Evolutionary conservation across 805 yeast species (phyloP).

Genomic region (Yarrowia keelungensis): DNA sequence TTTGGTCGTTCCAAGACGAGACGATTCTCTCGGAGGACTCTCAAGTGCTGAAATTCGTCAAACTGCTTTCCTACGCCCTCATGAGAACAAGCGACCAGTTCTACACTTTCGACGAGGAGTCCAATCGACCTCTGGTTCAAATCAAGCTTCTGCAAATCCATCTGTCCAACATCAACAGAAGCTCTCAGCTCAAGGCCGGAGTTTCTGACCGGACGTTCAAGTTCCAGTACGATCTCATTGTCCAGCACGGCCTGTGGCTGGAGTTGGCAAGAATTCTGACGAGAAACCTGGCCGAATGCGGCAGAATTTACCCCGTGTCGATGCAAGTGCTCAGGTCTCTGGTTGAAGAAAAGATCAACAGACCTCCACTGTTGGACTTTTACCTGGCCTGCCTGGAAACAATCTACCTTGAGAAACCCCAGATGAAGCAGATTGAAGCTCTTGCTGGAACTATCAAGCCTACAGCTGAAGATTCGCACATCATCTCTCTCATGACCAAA

Average conservation of each 20-base stretch:
- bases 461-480: not conserved
- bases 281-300: not conserved
- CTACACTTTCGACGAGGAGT: conserved; percentile 5
- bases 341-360: not conserved
- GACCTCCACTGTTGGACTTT: conserved; percentile 1
- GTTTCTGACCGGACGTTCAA: not conserved
- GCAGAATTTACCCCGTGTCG: not conserved
- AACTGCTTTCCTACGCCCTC: conserved; percentile 15
- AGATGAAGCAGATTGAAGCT: not conserved
- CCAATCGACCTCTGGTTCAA: conserved; percentile 5
- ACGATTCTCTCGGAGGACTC: conserved; percentile 23
- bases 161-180: not conserved
- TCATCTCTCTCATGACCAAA: not conserved
- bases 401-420: conserved; percentile 3
- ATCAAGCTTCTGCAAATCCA: conserved; percentile 18
- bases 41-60: conserved; percentile 2
- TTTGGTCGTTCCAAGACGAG: conserved; percentile 8
- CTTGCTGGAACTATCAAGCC: not conserved
- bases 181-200: conserved; percentile 10
- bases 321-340: not conserved
- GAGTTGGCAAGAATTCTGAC: conserved; percentile 13
- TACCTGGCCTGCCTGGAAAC: conserved; percentile 7
- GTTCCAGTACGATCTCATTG: conserved; percentile 19
- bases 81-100: conserved; percentile 10
- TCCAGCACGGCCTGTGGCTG: not conserved